Percentiles rank a stretch among this genome's conserved stretches.
Evolutionary conservation across 2,329 filamentous ascomycete genomes (phyloP).

Genomic region (Aspergillus sp.): DNA sequence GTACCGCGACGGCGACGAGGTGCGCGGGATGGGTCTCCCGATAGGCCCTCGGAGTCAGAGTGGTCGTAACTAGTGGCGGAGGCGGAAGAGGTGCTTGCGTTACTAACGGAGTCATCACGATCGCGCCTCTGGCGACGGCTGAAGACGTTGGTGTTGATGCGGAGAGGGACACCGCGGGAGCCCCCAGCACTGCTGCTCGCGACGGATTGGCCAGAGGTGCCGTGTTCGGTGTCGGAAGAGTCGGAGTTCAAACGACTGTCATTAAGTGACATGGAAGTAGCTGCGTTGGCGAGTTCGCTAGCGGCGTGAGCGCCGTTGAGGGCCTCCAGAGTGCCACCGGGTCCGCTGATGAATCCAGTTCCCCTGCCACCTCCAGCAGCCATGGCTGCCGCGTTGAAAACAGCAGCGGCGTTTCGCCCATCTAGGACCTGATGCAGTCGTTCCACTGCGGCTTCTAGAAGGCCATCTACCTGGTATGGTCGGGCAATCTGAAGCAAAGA

Average conservation of each 20-base stretch:
- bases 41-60: slow-evolving; percentile 36
- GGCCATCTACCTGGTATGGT: slow-evolving; percentile 88
- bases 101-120: slow-evolving; percentile 33
- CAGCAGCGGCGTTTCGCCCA: slow-evolving; percentile 88
- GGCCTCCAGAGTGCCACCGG: slow-evolving; percentile 45
- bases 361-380: slow-evolving; percentile 88
- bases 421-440: slow-evolving; percentile 86
- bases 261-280: slow-evolving; percentile 24
- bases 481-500: slow-evolving; percentile 90
- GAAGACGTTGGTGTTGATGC: slow-evolving; percentile 42
- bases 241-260: slow-evolving; percentile 36
- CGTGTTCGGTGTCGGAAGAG: slow-evolving; percentile 42
- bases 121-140: slow-evolving; percentile 26
- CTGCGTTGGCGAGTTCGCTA: slow-evolving; percentile 22
- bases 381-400: slow-evolving; percentile 98
- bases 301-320: slow-evolving; percentile 38
- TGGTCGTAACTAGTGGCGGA: slow-evolving; percentile 39
- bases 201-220: slow-evolving; percentile 26
- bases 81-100: slow-evolving; percentile 13
- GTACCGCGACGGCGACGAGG: slow-evolving; percentile 40
- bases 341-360: slow-evolving; percentile 66
- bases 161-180: slow-evolving; percentile 36
- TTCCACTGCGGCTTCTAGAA: slow-evolving; percentile 90
- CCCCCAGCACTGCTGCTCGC: slow-evolving; percentile 30
- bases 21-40: slow-evolving; percentile 38